These are phyloP conservation scores for Salvia hispanica DNA, from an alignment of 257 asterid species.

Conservation along the genomic window DNA sequence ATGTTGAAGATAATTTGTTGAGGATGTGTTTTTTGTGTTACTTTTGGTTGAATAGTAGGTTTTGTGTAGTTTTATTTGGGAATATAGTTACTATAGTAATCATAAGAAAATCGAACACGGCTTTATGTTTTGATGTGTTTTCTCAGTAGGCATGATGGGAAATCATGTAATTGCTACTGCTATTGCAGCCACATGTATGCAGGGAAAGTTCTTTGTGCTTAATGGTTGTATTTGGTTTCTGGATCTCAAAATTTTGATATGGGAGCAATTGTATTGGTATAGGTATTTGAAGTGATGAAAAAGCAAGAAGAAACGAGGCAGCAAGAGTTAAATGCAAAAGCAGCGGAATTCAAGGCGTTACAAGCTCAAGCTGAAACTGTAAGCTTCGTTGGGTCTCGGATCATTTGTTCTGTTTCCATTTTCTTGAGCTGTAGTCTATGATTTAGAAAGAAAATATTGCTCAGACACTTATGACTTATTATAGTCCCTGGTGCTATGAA, in stretches of 20 bases:
- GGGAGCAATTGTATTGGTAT: conserved; percentile 28
- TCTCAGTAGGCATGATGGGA: neutral
- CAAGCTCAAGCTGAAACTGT: conserved; percentile 89
- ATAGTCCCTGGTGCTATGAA: conserved; percentile 1
- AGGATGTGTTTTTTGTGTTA: neutral
- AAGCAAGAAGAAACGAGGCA: conserved; percentile 92
- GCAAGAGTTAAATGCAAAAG: conserved; percentile 58
- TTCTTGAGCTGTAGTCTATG: conserved; percentile 4
- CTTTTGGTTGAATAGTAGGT: neutral
- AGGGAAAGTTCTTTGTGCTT: neutral
- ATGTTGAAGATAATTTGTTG: conserved; percentile 12
- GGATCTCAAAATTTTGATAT: conserved; percentile 4
- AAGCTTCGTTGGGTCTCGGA: conserved; percentile 33
- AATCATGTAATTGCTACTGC: neutral
- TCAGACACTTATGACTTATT: neutral
- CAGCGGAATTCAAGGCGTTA: conserved; percentile 77
- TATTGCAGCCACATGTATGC: neutral
- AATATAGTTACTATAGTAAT: neutral
- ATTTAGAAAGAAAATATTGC: neutral
- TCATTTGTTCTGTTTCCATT: conserved; percentile 11
- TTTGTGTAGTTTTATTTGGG: conserved; percentile 6
- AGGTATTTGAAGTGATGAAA: conserved; percentile 71
- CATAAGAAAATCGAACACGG: neutral
- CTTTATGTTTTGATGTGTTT: neutral
- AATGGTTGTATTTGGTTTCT: conserved; percentile 11